Base-by-base conservation (phyloP, 805 yeast genomes). In the Starmerella bombicola region DNA sequence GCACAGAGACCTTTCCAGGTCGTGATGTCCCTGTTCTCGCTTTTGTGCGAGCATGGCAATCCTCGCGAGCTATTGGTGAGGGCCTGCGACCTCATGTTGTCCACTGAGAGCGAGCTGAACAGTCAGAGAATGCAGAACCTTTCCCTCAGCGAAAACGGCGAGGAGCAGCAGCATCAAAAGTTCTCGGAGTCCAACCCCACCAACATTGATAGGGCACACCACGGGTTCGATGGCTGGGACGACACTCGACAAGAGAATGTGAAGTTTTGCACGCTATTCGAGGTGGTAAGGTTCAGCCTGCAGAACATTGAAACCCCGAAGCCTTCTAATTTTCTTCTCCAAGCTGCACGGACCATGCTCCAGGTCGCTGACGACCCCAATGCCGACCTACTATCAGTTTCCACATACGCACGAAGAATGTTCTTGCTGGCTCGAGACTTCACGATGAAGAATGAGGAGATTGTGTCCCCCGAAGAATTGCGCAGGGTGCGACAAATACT, bases 41-140 rank as follows among this genome's bases (percentile, higher is more conserved):
- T 74, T 16, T 61, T 88, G 38, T 76, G 93, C 0, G 61, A 61
- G 33, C 56, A 70, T 40, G 95, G 94, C 12, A 81, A 81, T 53
- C 79, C 91, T 6, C 83, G 82, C 51, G 95, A 85, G 59, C 58
- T 84, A 40, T 71, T 85, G 28, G 59, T 86, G 38, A 74, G 78
- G 45, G 63, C 75, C 10, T 76, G 81, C 55, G 95, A 84, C 55
- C 55, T 80, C 22, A 55, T 86, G 47, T 39, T 45, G 15, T 24
- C 26, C 9, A 38, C 43, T 21, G 49, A 46, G 37, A 29, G 40
- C 37, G 39, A 46, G 37, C 41, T 33, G 22, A 40, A 45, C 45
- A 37, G 37, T n/a, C 24, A 36, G 26, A 33, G 43, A 8, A 28
- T 47, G 15, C 16, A 65, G 12, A 45, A 56, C 1, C 48, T 78